A percentile compares a stretch with the other conserved stretches of the same genome.
Conservation (phyloP, 768 basidiomycete genomes). For the Tricholoma terreum region DNA sequence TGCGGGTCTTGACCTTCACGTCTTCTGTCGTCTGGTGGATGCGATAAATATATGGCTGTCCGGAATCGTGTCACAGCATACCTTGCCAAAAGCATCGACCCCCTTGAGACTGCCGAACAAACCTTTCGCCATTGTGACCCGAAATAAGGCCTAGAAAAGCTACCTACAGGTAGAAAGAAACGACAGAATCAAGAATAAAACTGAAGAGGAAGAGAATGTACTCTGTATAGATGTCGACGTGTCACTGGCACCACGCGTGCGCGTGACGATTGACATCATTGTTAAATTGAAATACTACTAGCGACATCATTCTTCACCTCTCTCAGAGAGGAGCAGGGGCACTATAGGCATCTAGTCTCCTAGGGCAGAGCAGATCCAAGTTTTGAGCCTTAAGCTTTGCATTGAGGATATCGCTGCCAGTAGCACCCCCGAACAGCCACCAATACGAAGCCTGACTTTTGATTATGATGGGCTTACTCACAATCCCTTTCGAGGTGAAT, state of each 20-base stretch:
- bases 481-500: too few species aligned
- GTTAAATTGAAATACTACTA: too few species aligned
- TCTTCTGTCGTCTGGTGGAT: slow-evolving; percentile 87
- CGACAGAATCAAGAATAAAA: slow-evolving; percentile 19
- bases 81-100: slow-evolving; percentile 99
- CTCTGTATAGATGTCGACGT: slow-evolving; percentile 20
- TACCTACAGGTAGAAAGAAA: slow-evolving; percentile 24
- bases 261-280: too few species aligned
- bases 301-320: too few species aligned
- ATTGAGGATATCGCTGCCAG: too few species aligned
- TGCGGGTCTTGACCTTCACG: slow-evolving; percentile 98
- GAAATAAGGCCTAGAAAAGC: slow-evolving; percentile 33
- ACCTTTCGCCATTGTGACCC: slow-evolving; percentile 68
- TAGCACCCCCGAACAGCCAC: too few species aligned
- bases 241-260: slow-evolving; percentile 39
- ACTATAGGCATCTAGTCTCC: too few species aligned
- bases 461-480: slow-evolving; percentile 31
- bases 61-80: slow-evolving; percentile 33
- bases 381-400: too few species aligned
- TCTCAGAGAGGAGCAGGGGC: too few species aligned
- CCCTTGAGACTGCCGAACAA: slow-evolving; percentile 78
- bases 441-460: background rate
- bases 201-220: slow-evolving; percentile 6
- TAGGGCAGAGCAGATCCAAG: too few species aligned
- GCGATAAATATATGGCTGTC: slow-evolving; percentile 1